These are phyloP conservation scores for Melampsora americana DNA, from an alignment of 1,284 basidiomycete genomes.

Conservation along the genomic window DNA sequence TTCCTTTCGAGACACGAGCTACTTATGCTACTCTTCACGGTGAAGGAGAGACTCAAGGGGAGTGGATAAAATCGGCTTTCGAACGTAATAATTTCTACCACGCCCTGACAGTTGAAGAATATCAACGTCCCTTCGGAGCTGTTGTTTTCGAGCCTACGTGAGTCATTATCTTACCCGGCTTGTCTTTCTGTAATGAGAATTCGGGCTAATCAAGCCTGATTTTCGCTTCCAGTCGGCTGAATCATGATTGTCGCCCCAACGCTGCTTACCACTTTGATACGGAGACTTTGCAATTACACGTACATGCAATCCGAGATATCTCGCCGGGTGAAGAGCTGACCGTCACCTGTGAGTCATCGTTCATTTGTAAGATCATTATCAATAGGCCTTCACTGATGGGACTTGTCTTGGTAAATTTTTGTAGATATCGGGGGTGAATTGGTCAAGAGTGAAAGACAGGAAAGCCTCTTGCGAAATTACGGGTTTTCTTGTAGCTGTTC, in stretches of 20 bases:
- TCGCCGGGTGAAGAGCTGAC: slow-evolving; percentile 37
- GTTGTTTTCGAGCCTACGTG: slow-evolving; percentile 15
- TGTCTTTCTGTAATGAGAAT: background rate
- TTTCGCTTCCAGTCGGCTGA: slow-evolving; percentile 22
- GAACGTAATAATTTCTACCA: slow-evolving; percentile 29
- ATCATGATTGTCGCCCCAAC: slow-evolving; percentile 41
- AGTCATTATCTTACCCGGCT: background rate
- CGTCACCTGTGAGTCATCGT: slow-evolving; percentile 21
- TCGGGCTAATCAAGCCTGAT: background rate
- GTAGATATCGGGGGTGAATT: background rate
- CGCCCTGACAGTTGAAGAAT: background rate
- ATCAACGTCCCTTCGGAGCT: slow-evolving; percentile 16
- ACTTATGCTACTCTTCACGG: slow-evolving; percentile 8
- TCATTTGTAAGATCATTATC: background rate
- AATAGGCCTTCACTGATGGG: background rate
- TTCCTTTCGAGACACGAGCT: slow-evolving; percentile 15
- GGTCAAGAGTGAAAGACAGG: background rate
- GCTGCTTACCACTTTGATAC: slow-evolving; percentile 22
- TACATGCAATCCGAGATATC: slow-evolving; percentile 28
- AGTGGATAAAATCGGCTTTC: slow-evolving; percentile 21
- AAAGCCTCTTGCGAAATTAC: background rate
- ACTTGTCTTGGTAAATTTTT: background rate
- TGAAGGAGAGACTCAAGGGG: slow-evolving; percentile 11
- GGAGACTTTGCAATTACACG: slow-evolving; percentile 34
- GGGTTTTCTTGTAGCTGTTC: slow-evolving; percentile 7